Conservation (phyloP, 2,329 filamentous ascomycete genomes). For the Xylariaceae sp. region DNA sequence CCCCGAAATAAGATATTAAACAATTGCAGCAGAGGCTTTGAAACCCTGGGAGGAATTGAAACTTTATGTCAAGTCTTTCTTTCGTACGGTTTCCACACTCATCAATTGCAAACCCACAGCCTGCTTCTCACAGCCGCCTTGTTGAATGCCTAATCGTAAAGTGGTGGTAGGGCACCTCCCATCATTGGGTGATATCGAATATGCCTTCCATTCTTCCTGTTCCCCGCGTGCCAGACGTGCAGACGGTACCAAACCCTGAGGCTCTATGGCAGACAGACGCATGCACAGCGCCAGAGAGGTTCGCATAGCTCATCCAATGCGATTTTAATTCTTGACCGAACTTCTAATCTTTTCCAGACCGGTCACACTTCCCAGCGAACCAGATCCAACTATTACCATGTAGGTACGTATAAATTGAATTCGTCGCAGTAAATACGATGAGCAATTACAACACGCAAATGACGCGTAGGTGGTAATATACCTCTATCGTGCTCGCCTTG, state of each 20-base stretch:
- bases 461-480: too few species aligned
- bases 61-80: not conserved
- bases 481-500: too few species aligned
- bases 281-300: not conserved
- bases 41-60: not conserved
- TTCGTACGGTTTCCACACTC: not conserved
- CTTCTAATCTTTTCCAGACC: too few species aligned
- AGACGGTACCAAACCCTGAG: conserved; percentile 3
- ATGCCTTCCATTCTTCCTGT: conserved; percentile 1
- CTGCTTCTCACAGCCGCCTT: conserved; percentile 2
- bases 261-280: too few species aligned
- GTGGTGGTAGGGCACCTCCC: conserved; percentile 1
- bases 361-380: too few species aligned
- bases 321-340: too few species aligned
- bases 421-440: too few species aligned
- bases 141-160: conserved; percentile 3
- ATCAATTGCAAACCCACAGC: not conserved
- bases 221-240: conserved; percentile 3
- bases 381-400: too few species aligned
- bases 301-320: too few species aligned
- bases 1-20: not conserved
- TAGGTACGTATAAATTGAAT: too few species aligned
- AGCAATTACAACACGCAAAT: too few species aligned
- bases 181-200: conserved; percentile 4
- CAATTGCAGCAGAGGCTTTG: not conserved